Conservation (phyloP, 2,329 filamentous ascomycete species). For the Sphaerulina musiva region DNA sequence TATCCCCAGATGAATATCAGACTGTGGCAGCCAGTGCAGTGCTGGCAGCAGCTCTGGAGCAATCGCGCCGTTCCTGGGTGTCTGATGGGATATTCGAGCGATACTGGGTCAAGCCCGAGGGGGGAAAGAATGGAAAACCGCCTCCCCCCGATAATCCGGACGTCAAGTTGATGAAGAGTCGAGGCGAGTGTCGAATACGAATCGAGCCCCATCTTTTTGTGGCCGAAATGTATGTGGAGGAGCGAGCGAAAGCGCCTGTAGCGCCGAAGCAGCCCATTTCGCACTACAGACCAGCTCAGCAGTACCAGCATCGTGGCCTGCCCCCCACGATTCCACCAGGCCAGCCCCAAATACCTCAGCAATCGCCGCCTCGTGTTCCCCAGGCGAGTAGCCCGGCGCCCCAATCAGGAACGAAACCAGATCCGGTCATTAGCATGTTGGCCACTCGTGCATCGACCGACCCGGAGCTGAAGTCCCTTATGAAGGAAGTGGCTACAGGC, state of each 20-base stretch:
- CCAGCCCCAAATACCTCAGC: conserved; percentile 11
- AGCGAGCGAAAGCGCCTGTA: conserved; percentile 50
- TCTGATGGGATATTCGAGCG: conserved; percentile 63
- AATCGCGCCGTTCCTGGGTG: conserved; percentile 69
- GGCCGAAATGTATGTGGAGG: conserved; percentile 65
- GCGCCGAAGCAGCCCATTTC: conserved; percentile 17
- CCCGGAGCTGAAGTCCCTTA: conserved; percentile 64
- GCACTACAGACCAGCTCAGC: conserved; percentile 18
- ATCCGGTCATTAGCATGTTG: conserved; percentile 74
- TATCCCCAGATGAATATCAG: conserved; percentile 63
- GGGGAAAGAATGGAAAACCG: conserved; percentile 56
- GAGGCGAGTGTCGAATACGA: conserved; percentile 66
- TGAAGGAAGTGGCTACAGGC: conserved; percentile 76
- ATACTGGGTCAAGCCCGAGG: conserved; percentile 68
- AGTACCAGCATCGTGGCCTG: conserved; percentile 15
- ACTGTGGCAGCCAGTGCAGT: conserved; percentile 70
- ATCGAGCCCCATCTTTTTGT: conserved; percentile 77
- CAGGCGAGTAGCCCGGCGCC: conserved; percentile 3
- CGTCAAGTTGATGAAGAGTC: conserved; percentile 41
- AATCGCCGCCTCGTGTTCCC: conserved; percentile 2
- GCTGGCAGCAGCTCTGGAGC: conserved; percentile 62
- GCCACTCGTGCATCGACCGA: conserved; percentile 70
- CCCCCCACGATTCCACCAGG: not conserved
- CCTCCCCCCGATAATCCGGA: conserved; percentile 40
- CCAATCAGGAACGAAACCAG: conserved; percentile 37